phyloP scores from a whole-genome alignment of 2,329 filamentous ascomycete species.

The Ambrosiella xylebori region DNA sequence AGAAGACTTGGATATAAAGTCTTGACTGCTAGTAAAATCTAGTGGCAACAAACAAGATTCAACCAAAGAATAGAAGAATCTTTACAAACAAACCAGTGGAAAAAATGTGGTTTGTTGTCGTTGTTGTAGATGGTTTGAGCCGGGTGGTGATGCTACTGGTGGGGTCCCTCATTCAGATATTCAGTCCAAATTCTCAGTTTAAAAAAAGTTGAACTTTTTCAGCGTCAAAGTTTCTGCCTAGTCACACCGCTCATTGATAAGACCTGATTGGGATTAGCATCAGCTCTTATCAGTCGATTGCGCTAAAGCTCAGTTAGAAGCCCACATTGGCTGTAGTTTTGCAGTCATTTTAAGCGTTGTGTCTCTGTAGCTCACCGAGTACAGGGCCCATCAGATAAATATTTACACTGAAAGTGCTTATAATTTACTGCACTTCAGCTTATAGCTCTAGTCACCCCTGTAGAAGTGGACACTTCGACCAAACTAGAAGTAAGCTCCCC shows the following conservation, averaged over 20 bases:
- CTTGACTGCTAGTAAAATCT: neutral
- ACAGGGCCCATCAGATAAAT: neutral
- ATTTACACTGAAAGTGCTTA: neutral
- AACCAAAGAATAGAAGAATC: neutral
- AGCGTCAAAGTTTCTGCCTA: slow-evolving; percentile 13
- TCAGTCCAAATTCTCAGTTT: slow-evolving; percentile 10
- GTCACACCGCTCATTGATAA: slow-evolving; percentile 13
- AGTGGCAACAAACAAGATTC: neutral
- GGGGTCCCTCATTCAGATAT: slow-evolving; percentile 13
- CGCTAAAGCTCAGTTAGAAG: neutral
- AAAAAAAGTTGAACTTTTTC: slow-evolving; percentile 19
- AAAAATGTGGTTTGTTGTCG: neutral
- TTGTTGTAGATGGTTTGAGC: neutral
- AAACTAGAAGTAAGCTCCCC: neutral
- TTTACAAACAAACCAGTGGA: neutral
- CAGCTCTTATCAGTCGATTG: slow-evolving; percentile 5
- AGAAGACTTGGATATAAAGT: neutral
- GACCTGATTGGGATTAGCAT: slow-evolving; percentile 4
- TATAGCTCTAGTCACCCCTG: neutral
- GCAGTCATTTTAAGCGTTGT: neutral
- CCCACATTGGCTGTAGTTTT: neutral
- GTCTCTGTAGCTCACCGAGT: neutral
- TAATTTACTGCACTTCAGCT: neutral
- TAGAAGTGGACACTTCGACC: slow-evolving; percentile 11
- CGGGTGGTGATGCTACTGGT: neutral